Conservation (phyloP, 108 stramenopile species). For the Cyclotella kingstonii region DNA sequence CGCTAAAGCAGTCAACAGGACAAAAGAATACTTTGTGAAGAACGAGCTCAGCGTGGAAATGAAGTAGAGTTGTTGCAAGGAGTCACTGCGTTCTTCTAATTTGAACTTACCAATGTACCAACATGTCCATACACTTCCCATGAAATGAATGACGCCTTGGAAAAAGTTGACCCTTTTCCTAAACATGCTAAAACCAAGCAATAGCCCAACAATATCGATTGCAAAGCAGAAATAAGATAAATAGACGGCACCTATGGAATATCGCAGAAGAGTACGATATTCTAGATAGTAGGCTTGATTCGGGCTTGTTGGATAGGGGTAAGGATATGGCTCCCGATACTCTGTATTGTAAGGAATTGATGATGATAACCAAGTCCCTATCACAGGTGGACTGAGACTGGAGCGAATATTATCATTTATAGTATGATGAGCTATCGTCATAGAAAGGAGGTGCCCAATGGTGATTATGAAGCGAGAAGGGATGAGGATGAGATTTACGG, state of each 20-base stretch:
- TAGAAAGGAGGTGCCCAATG: constrained; percentile 6
- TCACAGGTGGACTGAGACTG: background rate
- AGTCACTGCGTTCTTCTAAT: no score
- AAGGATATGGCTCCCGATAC: constrained; percentile 4
- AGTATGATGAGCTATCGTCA: background rate
- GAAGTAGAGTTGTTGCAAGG: no score
- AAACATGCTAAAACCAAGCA: constrained; percentile 2
- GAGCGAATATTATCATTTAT: constrained; percentile 4
- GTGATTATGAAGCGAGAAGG: constrained; percentile 9
- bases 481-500: background rate
- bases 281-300: background rate
- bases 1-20: no score
- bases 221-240: constrained; percentile 1
- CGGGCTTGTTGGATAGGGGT: background rate
- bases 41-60: no score
- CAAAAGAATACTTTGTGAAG: no score
- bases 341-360: no score
- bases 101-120: constrained; percentile 11
- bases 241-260: background rate
- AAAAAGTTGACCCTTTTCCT: constrained; percentile 5
- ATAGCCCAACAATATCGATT: constrained; percentile 1
- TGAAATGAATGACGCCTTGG: constrained; percentile 3
- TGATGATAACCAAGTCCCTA: background rate
- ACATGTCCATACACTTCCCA: background rate
- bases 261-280: background rate